Evolutionary conservation across 2,329 filamentous ascomycete species (phyloP), one percentile per base, ranked within the genome.

Genomic region (Beauveria sp.): DNA sequence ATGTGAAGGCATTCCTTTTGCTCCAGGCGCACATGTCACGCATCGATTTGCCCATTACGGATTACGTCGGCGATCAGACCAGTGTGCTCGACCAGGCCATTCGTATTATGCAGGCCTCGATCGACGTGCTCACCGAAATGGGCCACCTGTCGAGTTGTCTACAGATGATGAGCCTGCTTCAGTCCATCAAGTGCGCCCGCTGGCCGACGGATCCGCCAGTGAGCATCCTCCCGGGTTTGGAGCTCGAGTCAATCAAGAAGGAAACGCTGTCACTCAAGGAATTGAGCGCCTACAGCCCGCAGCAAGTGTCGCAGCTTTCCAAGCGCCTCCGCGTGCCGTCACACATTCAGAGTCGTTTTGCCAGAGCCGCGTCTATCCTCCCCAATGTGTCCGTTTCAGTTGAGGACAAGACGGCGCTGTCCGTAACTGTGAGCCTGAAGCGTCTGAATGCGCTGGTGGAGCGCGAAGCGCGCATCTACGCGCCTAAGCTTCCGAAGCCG

Each of bases 21-120:
- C 82, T 99, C 0, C 96, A 99, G 74, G 92, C 95, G 0, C 92
- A 97, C 75, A 96, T 99, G 85, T 91, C 90, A 22, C 89, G 93
- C 62, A 88, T 98, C 66, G 87, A 93, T 60, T 85, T 99, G 3
- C 96, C 96, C 3, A 97, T 99, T 62, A 88, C 90, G 0, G 95
- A 99, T 80, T 99, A 99, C 71, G 92, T 99, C 3, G 95, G 95
- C 68, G 95, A 99, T 74, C 90, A 96, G 75, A 88, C 84, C 12
- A 87, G 84, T 58, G 95, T 99, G 3, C 82, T 99, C 1, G 95
- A 99, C 73, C 95, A 99, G 73, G 90, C 91, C 6, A 95, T 99
- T 63, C 95, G 95, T 84, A 95, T 99, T 72, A 87, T 97, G 40
- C 95, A 99, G 74, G 96, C 95, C 1, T 90, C 88, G 6, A 93